Evolutionary conservation across 345 rosid genomes (phyloP).

Genomic region (Mercurialis annua): DNA sequence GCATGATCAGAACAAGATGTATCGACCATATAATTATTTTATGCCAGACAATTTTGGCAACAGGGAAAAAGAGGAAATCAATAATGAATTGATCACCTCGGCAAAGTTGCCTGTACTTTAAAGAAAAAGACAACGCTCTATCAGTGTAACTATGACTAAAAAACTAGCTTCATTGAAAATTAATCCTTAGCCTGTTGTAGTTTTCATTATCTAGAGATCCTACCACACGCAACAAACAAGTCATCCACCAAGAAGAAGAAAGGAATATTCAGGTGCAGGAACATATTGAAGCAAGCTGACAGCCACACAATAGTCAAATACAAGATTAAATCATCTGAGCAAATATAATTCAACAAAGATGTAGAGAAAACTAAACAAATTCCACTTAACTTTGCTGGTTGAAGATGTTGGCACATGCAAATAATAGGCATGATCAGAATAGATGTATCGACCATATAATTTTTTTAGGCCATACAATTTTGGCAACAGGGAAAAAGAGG

Average conservation of each 20-base stretch:
- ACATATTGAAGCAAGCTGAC: neutral
- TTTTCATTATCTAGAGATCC: conserved; percentile 53
- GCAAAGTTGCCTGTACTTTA: conserved; percentile 39
- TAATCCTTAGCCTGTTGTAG: conserved; percentile 53
- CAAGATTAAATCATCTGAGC: neutral
- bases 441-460: too few species aligned
- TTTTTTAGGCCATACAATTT: too few species aligned
- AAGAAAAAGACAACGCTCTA: conserved; percentile 27
- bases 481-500: too few species aligned
- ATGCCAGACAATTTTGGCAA: conserved; percentile 34
- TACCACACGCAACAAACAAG: neutral
- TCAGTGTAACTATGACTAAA: conserved; percentile 86
- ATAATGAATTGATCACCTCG: conserved; percentile 38
- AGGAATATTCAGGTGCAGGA: neutral
- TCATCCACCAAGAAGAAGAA: neutral
- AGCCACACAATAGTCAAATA: too few species aligned
- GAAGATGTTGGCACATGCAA: too few species aligned
- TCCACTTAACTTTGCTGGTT: neutral
- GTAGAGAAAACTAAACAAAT: too few species aligned
- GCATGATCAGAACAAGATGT: neutral
- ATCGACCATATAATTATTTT: neutral
- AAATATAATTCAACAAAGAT: neutral
- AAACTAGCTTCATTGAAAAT: conserved; percentile 71
- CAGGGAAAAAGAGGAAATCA: conserved; percentile 49
- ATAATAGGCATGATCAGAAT: too few species aligned